Percentiles rank a stretch among this genome's conserved stretches.
Conservation (phyloP, 345 rosid genomes). For the Acer saccharum region DNA sequence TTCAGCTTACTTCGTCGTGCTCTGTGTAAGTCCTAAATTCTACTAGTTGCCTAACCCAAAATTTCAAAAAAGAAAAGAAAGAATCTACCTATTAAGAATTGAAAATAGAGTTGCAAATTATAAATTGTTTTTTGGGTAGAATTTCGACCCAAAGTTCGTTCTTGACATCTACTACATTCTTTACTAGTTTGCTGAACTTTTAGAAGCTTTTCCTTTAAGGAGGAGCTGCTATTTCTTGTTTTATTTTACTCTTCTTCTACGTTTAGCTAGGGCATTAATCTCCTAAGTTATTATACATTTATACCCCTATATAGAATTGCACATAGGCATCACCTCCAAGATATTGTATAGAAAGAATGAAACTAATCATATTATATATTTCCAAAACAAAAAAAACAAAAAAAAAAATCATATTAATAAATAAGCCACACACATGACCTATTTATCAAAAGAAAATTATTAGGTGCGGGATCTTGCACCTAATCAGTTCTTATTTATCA, state of each 20-base stretch:
- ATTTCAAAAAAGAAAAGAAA: background rate
- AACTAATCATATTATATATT: background rate
- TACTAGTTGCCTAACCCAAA: background rate
- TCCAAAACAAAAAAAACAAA: background rate
- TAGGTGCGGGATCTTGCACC: no score
- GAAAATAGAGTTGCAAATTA: constrained; percentile 6
- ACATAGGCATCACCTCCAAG: background rate
- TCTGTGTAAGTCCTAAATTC: background rate
- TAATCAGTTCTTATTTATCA: no score
- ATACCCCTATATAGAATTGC: background rate
- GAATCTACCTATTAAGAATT: background rate
- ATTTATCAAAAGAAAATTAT: background rate
- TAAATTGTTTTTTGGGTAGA: background rate
- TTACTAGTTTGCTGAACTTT: background rate
- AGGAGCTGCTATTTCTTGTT: background rate
- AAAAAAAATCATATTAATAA: background rate
- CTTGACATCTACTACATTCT: background rate
- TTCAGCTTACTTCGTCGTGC: constrained; percentile 23
- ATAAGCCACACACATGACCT: background rate
- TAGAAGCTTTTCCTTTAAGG: background rate
- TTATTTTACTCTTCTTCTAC: background rate
- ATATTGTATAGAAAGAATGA: background rate
- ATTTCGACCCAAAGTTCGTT: background rate
- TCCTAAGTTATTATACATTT: background rate
- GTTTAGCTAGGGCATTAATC: background rate